Evolutionary conservation across 352 stramenopile genomes (phyloP).

Genomic region (Pythium graminicola): DNA sequence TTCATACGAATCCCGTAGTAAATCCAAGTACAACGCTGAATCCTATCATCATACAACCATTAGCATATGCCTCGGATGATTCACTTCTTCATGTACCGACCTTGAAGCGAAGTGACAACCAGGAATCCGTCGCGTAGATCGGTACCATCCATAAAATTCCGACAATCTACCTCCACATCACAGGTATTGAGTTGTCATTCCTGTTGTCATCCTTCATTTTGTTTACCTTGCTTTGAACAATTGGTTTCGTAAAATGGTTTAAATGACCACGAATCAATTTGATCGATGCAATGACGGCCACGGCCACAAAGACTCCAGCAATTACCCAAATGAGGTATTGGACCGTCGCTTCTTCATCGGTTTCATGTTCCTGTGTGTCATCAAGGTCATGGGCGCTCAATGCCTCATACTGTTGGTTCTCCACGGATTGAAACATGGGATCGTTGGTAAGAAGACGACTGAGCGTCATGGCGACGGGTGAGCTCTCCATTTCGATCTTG

Average conservation of each 20-base stretch:
- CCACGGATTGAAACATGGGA: no score
- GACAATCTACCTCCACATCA: no score
- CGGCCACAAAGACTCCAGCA: slow-evolving; percentile 88
- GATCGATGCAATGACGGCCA: slow-evolving; percentile 83
- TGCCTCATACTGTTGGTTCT: not conserved
- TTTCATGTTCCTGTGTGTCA: not conserved
- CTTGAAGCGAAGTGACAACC: slow-evolving; percentile 96
- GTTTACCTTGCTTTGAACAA: slow-evolving; percentile 95
- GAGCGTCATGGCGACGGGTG: no score
- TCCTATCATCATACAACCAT: slow-evolving; percentile 23
- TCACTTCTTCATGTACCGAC: slow-evolving; percentile 15
- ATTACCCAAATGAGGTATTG: slow-evolving; percentile 77
- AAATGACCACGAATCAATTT: slow-evolving; percentile 90
- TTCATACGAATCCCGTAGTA: slow-evolving; percentile 97
- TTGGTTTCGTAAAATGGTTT: slow-evolving; percentile 88
- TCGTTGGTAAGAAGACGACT: no score
- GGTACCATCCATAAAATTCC: slow-evolving; percentile 98
- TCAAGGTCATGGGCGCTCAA: not conserved
- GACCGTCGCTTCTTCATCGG: slow-evolving; percentile 41
- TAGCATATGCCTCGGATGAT: not conserved
- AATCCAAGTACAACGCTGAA: slow-evolving; percentile 86
- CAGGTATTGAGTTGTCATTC: no score
- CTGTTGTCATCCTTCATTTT: no score
- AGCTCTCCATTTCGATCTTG: no score
- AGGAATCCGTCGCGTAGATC: slow-evolving; percentile 96